phyloP scores from a whole-genome alignment of 805 yeast genomes.

The Ogataea thermomethanolica region DNA sequence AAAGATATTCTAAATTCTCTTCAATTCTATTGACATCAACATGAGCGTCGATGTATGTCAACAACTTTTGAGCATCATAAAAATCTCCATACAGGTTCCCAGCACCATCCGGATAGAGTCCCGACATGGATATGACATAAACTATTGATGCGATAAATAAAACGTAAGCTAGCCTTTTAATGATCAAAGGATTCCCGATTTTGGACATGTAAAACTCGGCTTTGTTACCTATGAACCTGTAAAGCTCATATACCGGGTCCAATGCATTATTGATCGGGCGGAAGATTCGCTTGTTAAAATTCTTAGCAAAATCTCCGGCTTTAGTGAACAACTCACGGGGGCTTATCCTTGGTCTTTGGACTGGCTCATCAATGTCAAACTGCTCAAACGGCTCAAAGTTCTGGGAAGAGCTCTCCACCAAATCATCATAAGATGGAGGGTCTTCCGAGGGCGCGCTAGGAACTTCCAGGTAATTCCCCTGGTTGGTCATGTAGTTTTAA shows the following conservation, averaged over 20 bases:
- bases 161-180: slow-evolving; percentile 74
- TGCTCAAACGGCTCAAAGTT: slow-evolving; percentile 36
- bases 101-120: slow-evolving; percentile 44
- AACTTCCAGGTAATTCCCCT: slow-evolving; percentile 10
- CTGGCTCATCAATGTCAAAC: slow-evolving; percentile 46
- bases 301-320: slow-evolving; percentile 40
- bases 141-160: slow-evolving; percentile 56
- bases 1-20: slow-evolving; percentile 64
- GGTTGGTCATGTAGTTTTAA: slow-evolving; percentile 7
- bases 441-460: slow-evolving; percentile 8
- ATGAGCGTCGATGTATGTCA: slow-evolving; percentile 45
- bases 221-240: slow-evolving; percentile 38
- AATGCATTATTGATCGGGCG: slow-evolving; percentile 43
- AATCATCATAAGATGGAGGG: slow-evolving; percentile 27
- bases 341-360: slow-evolving; percentile 8
- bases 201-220: slow-evolving; percentile 57
- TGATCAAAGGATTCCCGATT: slow-evolving; percentile 83
- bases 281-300: slow-evolving; percentile 37
- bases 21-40: slow-evolving; percentile 58
- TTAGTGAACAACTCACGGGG: slow-evolving; percentile 30
- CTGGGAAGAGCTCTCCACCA: slow-evolving; percentile 8
- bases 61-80: slow-evolving; percentile 53
- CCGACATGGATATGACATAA: slow-evolving; percentile 56
- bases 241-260: slow-evolving; percentile 52
- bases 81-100: slow-evolving; percentile 52